Evolutionary conservation across 1,284 basidiomycete species (phyloP).

Genomic region (Ceratobasidium sp.): DNA sequence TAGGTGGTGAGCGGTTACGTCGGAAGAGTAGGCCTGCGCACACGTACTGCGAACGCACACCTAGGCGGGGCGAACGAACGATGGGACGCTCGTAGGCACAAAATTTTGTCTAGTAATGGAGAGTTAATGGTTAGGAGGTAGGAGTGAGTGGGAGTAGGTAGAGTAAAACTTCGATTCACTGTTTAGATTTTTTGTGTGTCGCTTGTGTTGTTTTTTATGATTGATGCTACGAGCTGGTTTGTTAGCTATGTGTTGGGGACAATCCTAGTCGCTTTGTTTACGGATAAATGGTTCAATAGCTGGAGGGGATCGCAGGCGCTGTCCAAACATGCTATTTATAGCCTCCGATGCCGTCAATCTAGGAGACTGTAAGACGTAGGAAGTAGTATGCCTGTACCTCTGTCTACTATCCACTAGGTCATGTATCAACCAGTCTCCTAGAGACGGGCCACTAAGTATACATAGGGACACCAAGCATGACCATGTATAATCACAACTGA

Average conservation of each 20-base stretch:
- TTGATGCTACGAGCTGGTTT: conserved; percentile 26
- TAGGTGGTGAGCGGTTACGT: conserved; percentile 54
- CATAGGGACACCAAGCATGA: too few relatives aligned
- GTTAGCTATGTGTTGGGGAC: conserved; percentile 30
- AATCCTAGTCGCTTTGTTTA: conserved; percentile 32
- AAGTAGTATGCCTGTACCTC: too few relatives aligned
- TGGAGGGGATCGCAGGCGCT: too few relatives aligned
- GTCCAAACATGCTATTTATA: too few relatives aligned
- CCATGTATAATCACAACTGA: too few relatives aligned
- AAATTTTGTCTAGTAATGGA: background rate
- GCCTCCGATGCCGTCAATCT: too few relatives aligned
- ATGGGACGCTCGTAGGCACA: conserved; percentile 16
- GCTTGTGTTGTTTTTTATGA: conserved; percentile 21
- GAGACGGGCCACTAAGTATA: too few relatives aligned
- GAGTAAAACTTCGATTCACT: conserved; percentile 30
- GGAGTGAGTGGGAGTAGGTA: background rate
- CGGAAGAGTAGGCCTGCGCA: conserved; percentile 7
- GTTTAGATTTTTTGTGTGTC: conserved; percentile 19
- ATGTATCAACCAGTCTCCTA: too few relatives aligned
- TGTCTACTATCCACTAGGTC: too few relatives aligned
- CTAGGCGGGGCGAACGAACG: conserved; percentile 32
- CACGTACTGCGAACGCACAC: conserved; percentile 39
- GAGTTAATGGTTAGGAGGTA: conserved; percentile 3
- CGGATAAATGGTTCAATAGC: too few relatives aligned
- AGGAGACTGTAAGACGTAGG: too few relatives aligned